Evolutionary conservation across 2,329 filamentous ascomycete genomes (phyloP), one percentile per base, ranked within the genome.

Genomic region (Epichloe amarillans): DNA sequence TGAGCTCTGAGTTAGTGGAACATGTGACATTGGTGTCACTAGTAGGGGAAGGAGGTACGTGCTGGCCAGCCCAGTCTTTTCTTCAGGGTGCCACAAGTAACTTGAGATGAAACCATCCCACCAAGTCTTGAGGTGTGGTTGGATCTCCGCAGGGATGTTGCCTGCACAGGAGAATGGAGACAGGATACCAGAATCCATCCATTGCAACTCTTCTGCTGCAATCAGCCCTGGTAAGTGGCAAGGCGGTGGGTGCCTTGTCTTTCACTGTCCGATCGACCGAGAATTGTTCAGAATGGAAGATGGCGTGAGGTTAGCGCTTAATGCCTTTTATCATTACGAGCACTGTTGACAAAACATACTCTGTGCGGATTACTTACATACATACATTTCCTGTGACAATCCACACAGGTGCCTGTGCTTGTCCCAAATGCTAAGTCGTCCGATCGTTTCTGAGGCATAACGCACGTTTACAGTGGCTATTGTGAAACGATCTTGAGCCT

Each of bases 21-120:
- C 35, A 50, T 40, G 33, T 36, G 12, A 17, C 21, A 40, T 26
- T 44, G 6, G 19, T n/a, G 35, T 19, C 7, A 14, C 42, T 44
- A 44, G 21, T 48, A 30, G 46, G 26, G 41, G 30, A 39, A 46
- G 46, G 30, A 37, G 40, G 45, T 39, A 40, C 47, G 49, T 48
- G 52, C 44, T 44, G 38, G 38, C 26, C 26, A 30, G 26, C 26
- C 8, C 10, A 37, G 21, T 12, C n/a, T 45, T 26, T 15, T 35
- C 36, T 23, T 17, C 43, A 37, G 7, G 36, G 41, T 49, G 26
- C 40, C 14, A 48, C 50, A 36, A 17, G 8, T 8, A 42, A 56
- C 38, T 54, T 55, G 54, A 51, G 52, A 54, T 53, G 54, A 50
- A 52, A 54, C 50, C 39, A 45, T 53, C 37, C 43, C 38, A 33